Conservation (phyloP, 1,284 basidiomycete genomes). For the Lentinus polychrous region DNA sequence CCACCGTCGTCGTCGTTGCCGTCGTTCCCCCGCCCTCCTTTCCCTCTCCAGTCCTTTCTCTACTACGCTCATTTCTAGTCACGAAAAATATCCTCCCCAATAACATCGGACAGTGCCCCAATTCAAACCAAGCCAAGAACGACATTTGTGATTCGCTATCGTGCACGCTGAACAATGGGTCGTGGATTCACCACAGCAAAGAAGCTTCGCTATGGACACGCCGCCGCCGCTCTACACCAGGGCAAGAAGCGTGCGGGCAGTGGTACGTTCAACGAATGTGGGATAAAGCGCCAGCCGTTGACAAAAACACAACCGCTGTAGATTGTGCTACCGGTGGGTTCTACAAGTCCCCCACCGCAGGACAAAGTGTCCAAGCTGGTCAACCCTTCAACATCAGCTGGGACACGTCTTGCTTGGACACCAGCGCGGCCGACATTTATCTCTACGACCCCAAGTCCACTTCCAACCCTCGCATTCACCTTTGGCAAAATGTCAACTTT, state of each 20-base stretch:
- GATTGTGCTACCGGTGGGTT: slow-evolving; percentile 55
- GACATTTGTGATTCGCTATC: background rate
- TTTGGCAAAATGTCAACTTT: slow-evolving; percentile 56
- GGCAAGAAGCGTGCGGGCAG: slow-evolving; percentile 6
- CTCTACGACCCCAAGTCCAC: slow-evolving; percentile 51
- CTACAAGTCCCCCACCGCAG: slow-evolving; percentile 57
- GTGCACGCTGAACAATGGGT: background rate
- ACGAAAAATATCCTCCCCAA: background rate
- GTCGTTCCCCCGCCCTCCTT: background rate
- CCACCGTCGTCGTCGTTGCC: background rate
- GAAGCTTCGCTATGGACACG: slow-evolving; percentile 9
- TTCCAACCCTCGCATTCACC: slow-evolving; percentile 45
- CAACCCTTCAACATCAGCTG: slow-evolving; percentile 61
- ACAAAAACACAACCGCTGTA: slow-evolving; percentile 11
- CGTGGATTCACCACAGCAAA: background rate
- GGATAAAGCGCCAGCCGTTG: background rate
- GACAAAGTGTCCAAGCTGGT: slow-evolving; percentile 45
- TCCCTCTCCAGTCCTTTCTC: background rate
- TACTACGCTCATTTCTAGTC: background rate
- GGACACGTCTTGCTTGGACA: slow-evolving; percentile 55
- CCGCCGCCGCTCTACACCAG: slow-evolving; percentile 1
- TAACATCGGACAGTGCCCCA: background rate
- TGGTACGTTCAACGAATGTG: background rate
- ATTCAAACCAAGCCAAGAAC: background rate
- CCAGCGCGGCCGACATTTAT: slow-evolving; percentile 62